Evolutionary conservation across 257 asterid genomes (phyloP), one percentile per base, ranked within the genome.

Genomic region (Capsicum rhomboideum): DNA sequence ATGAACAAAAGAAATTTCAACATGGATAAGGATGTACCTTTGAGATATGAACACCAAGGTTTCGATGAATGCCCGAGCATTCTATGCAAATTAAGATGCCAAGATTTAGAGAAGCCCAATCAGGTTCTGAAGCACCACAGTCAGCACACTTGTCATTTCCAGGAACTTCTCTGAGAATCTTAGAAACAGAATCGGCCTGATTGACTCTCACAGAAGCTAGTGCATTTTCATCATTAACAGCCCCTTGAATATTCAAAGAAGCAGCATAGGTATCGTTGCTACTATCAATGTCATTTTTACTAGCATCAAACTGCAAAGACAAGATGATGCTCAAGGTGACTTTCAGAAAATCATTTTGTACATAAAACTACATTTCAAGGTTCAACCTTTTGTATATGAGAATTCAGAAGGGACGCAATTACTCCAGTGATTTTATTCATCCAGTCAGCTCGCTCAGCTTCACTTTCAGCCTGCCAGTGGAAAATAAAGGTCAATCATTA

Each of bases 101-200:
- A 87, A 96, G 98, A 90, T 96, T 96, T 34, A 96, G 92, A 86
- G 99, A 96, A 69, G 99, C 99, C 99, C 99, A 96, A 84, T 96
- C 97, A 85, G 99, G 98, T 37, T 87, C 94, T 86, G 93, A 87
- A 81, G 97, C 95, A 82, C 93, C 82, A 87, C 99, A 96, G 79
- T 96, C 99, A 68, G 98, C 97, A 59, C 99, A 96, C 21, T 85
- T 93, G 87, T 92, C 93, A 87, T 96, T 96, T 75, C 99, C 99
- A 34, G 93, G 89, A 78, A 94, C 89, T 88, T 90, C 96, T 88
- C 97, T 91, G 68, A 94, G 94, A 87, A 92, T 89, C 90, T 64
- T 90, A 86, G 93, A 91, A 82, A 96, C 99, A 56, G 97, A 91
- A 85, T 90, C 91, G 18, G 87, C 86, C 84, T 85, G 91, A 86